These are phyloP conservation scores for Nemania sp. DNA, from an alignment of 2,329 filamentous ascomycete species.

Conservation along the genomic window DNA sequence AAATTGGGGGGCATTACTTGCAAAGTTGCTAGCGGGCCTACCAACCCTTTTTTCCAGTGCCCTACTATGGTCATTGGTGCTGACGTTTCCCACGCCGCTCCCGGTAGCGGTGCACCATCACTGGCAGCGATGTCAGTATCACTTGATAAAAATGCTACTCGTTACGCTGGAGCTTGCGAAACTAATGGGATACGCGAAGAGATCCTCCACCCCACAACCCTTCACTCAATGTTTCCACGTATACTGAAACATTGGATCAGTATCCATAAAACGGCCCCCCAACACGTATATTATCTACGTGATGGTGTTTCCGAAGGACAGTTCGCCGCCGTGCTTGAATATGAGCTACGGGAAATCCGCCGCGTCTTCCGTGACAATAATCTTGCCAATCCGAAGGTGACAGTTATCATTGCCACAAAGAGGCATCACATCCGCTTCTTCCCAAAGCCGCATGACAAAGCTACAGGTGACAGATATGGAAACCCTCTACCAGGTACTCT, in stretches of 20 bases:
- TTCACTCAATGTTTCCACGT: constrained; percentile 72
- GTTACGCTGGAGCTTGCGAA: constrained; percentile 82
- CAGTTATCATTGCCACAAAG: constrained; percentile 90
- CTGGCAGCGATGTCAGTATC: constrained; percentile 91
- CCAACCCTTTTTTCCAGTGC: constrained; percentile 56
- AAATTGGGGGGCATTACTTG: constrained; percentile 89
- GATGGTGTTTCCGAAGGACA: constrained; percentile 93
- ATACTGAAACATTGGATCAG: constrained; percentile 74
- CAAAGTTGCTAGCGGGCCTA: constrained; percentile 54
- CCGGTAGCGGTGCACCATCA: constrained; percentile 75
- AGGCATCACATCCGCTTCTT: constrained; percentile 96
- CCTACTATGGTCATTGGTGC: constrained; percentile 89
- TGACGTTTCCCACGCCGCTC: constrained; percentile 87
- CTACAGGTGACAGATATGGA: constrained; percentile 74
- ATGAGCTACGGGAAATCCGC: constrained; percentile 82
- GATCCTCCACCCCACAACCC: constrained; percentile 77
- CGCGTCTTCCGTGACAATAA: constrained; percentile 61
- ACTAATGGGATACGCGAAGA: constrained; percentile 87
- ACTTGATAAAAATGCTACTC: constrained; percentile 75
- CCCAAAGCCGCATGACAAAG: constrained; percentile 67
- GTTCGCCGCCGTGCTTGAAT: constrained; percentile 80
- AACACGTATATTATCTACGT: constrained; percentile 90
- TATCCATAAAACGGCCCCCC: constrained; percentile 67
- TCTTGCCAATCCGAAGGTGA: constrained; percentile 71
- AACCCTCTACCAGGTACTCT: constrained; percentile 90